These are phyloP conservation scores for Kokia cookei DNA, from an alignment of 441 rosid species.

Conservation along the genomic window DNA sequence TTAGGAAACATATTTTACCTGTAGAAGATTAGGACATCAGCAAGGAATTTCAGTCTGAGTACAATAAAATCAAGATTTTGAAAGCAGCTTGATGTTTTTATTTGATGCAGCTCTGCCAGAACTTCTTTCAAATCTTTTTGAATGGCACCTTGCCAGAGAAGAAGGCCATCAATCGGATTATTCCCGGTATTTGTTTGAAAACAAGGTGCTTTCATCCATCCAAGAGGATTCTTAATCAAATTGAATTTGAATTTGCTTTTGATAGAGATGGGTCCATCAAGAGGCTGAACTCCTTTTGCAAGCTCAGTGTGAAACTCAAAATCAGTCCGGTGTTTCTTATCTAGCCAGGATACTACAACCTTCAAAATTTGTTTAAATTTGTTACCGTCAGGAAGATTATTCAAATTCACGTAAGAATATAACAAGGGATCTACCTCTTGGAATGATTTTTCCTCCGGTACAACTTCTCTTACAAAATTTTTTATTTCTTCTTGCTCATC, in stretches of 20 bases:
- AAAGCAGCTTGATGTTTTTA: conserved; percentile 25
- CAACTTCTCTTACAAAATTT: conserved; percentile 32
- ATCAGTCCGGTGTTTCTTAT: conserved; percentile 20
- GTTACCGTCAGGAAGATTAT: conserved; percentile 19
- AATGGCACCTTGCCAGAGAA: conserved; percentile 55
- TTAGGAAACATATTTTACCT: conserved; percentile 38
- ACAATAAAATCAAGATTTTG: conserved; percentile 30
- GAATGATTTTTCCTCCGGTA: conserved; percentile 41
- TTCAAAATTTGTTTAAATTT: conserved; percentile 22
- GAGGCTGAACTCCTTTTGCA: conserved; percentile 15
- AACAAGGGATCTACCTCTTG: conserved; percentile 43
- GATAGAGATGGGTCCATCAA: conserved; percentile 18
- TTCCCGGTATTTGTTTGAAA: conserved; percentile 20
- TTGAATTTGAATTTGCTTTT: conserved; percentile 19
- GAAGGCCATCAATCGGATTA: conserved; percentile 35
- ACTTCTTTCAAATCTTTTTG: conserved; percentile 56
- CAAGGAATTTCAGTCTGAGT: conserved; percentile 56
- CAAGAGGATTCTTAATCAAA: conserved; percentile 18
- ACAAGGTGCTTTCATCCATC: conserved; percentile 20
- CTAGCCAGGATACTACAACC: conserved; percentile 63
- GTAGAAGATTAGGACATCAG: conserved; percentile 64
- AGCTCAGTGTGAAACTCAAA: conserved; percentile 15
- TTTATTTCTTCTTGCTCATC: conserved; percentile 33
- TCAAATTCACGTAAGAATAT: conserved; percentile 2
- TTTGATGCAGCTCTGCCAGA: conserved; percentile 36